Conservation (phyloP, 164 flowering plant genomes). For the Kalanchoe fedtschenkoi region DNA sequence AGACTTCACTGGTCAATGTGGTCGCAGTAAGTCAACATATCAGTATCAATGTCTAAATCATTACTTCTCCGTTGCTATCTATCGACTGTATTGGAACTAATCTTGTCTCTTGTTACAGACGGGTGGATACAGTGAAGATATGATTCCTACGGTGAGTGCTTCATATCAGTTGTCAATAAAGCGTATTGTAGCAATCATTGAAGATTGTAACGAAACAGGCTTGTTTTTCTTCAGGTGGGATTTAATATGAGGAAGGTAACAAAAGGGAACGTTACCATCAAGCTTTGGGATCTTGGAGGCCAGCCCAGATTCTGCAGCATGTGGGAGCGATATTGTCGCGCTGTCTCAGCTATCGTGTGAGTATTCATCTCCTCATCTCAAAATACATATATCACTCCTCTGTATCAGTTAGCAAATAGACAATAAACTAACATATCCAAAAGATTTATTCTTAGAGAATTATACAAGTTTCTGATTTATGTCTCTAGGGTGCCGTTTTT, state of each 20-base stretch:
- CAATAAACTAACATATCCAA: no score
- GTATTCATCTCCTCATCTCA: slow-evolving; percentile 10
- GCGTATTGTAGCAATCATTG: background rate
- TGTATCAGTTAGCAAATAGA: background rate
- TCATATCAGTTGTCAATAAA: background rate
- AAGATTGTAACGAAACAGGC: background rate
- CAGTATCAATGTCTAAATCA: background rate
- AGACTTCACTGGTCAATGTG: slow-evolving; percentile 93
- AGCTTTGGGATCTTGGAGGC: slow-evolving; percentile 98
- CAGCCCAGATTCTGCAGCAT: slow-evolving; percentile 96
- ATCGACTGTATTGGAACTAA: slow-evolving; percentile 2
- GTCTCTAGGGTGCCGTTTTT: background rate
- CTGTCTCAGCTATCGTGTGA: slow-evolving; percentile 89
- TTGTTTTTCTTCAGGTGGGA: slow-evolving; percentile 49
- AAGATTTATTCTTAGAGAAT: no score
- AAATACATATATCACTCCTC: background rate
- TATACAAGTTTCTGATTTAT: background rate
- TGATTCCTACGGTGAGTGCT: slow-evolving; percentile 86
- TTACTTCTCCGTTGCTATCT: background rate
- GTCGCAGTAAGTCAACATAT: slow-evolving; percentile 55
- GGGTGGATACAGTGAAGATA: slow-evolving; percentile 96
- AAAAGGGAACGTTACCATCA: slow-evolving; percentile 87
- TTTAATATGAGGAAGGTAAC: slow-evolving; percentile 96
- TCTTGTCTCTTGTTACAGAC: slow-evolving; percentile 32
- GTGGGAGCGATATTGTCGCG: slow-evolving; percentile 99